A percentile compares a stretch with the other conserved stretches of the same genome.
Evolutionary conservation across 805 yeast species (phyloP).

Genomic region (Starmerella apicola): DNA sequence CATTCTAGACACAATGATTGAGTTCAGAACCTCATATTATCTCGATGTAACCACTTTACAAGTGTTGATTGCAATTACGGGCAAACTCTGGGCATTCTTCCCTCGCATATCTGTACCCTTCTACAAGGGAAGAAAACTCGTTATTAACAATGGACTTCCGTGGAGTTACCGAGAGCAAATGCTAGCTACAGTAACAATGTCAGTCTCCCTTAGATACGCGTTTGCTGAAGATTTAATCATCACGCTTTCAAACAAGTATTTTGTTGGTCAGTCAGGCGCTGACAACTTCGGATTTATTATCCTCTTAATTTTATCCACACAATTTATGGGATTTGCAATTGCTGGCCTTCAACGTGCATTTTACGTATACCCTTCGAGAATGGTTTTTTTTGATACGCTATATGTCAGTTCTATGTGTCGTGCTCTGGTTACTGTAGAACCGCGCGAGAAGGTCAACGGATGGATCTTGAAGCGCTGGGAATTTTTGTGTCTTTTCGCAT

Average conservation of each 20-base stretch:
- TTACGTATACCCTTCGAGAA: conserved; percentile 39
- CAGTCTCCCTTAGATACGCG: conserved; percentile 19
- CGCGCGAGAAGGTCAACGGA: conserved; percentile 33
- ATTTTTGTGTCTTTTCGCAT: conserved; percentile 35
- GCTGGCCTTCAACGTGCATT: conserved; percentile 55
- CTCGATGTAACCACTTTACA: conserved; percentile 42
- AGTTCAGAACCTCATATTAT: conserved; percentile 42
- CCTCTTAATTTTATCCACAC: conserved; percentile 42
- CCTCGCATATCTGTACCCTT: conserved; percentile 13
- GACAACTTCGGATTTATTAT: conserved; percentile 37
- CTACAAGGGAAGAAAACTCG: conserved; percentile 7
- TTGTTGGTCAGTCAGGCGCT: conserved; percentile 4
- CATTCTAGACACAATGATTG: conserved; percentile 30
- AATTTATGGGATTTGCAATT: conserved; percentile 53
- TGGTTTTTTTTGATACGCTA: conserved; percentile 43
- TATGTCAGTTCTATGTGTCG: conserved; percentile 40
- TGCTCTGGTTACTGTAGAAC: conserved; percentile 28
- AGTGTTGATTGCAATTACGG: conserved; percentile 49
- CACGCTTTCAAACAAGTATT: conserved; percentile 7
- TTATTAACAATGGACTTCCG: conserved; percentile 50
- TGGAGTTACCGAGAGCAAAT: conserved; percentile 22
- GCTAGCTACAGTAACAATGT: conserved; percentile 18
- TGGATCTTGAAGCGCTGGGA: conserved; percentile 45
- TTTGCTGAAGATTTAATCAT: conserved; percentile 8
- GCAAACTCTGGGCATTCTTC: conserved; percentile 31